phyloP scores from a whole-genome alignment of 352 stramenopile species.

The Phytophthora megakarya region DNA sequence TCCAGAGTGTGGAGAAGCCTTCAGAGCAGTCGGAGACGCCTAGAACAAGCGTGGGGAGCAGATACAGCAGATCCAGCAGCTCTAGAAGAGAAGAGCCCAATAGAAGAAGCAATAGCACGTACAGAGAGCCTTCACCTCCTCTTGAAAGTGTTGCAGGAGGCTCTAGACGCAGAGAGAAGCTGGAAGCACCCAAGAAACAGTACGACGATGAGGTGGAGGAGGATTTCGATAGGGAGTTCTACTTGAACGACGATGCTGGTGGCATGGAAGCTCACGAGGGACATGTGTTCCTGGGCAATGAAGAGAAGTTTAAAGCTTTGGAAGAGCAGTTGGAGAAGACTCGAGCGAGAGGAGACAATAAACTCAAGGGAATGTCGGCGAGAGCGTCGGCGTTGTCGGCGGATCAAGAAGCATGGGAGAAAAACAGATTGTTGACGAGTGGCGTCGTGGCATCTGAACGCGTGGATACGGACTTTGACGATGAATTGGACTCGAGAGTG shows the following conservation, averaged over 20 bases:
- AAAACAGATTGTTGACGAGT: conserved; percentile 95
- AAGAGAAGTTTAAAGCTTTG: conserved; percentile 89
- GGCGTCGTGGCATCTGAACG: conserved; percentile 87
- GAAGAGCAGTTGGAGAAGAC: conserved; percentile 91
- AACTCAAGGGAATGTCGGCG: conserved; percentile 90
- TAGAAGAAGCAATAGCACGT: conserved; percentile 8
- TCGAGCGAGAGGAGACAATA: conserved; percentile 81
- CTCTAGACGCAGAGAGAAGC: conserved; percentile 11
- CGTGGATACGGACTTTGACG: conserved; percentile 89
- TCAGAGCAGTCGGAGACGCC: conserved; percentile 25
- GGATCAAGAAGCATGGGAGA: conserved; percentile 99
- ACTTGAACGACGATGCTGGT: conserved; percentile 91
- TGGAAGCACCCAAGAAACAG: conserved; percentile 66
- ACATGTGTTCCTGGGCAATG: conserved; percentile 92
- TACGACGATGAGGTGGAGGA: conserved; percentile 88
- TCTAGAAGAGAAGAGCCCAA: conserved; percentile 2
- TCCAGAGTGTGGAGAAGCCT: conserved; percentile 52
- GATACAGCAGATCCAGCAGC: conserved; percentile 17
- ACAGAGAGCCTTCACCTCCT: neutral
- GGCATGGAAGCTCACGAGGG: conserved; percentile 60
- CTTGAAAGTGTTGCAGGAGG: neutral
- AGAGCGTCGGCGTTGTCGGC: conserved; percentile 92
- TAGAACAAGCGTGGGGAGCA: conserved; percentile 57
- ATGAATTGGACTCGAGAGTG: conserved; percentile 95
- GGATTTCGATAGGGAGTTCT: conserved; percentile 96